These are phyloP conservation scores for Cyclotella baltica DNA, from an alignment of 108 stramenopile species.

Conservation along the genomic window DNA sequence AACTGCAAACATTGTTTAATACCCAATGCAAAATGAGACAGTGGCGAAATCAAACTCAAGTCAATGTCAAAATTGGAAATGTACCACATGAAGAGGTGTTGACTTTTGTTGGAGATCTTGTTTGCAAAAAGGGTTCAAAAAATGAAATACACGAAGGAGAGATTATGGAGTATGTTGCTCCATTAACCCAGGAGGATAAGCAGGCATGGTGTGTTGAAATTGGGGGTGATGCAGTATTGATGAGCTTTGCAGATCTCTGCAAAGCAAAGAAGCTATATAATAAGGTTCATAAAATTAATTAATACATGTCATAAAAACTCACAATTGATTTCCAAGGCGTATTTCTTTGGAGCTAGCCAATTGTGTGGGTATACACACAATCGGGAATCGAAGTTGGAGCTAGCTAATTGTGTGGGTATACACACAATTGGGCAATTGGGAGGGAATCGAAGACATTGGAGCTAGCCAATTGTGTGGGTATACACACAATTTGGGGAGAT, in stretches of 20 bases:
- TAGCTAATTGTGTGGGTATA: no score
- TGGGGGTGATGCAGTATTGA: neutral
- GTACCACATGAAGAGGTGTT: neutral
- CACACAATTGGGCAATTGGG: no score
- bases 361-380: no score
- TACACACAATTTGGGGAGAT: no score
- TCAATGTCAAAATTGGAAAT: neutral
- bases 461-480: no score
- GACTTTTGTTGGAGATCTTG: neutral
- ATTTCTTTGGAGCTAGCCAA: no score
- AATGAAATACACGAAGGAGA: neutral
- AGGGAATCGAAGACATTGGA: no score
- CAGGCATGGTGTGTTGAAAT: neutral
- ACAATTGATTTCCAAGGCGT: no score
- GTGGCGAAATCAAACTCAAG: neutral
- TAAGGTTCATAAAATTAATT: no score
- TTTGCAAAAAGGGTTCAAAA: no score
- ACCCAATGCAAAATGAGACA: neutral
- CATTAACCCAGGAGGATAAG: neutral
- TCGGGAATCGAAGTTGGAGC: no score
- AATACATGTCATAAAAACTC: no score
- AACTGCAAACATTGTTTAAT: slow-evolving; percentile 10
- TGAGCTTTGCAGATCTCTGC: neutral
- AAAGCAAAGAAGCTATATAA: neutral
- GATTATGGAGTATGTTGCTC: neutral